Percentiles rank a stretch among this genome's conserved stretches.
These are phyloP conservation scores for Eruca vesicaria DNA, from an alignment of 441 rosid genomes.

Conservation along the genomic window DNA sequence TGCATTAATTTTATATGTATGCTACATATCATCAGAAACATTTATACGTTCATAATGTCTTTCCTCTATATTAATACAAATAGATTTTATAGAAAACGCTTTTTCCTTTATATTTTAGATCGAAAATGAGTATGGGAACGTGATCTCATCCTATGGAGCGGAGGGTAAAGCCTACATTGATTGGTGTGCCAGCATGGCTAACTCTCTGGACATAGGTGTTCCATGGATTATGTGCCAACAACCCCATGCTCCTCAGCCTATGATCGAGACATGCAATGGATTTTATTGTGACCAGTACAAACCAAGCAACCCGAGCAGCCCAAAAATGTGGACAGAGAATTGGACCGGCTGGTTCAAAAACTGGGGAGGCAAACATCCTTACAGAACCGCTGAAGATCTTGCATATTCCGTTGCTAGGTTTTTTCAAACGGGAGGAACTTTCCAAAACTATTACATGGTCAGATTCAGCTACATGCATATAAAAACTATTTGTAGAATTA, in stretches of 20 bases:
- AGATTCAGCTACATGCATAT: neutral
- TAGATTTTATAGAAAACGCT: too few relatives aligned
- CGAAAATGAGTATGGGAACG: slow-evolving; percentile 52
- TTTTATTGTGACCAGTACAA: slow-evolving; percentile 43
- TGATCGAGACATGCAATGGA: slow-evolving; percentile 51
- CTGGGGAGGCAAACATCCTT: slow-evolving; percentile 55
- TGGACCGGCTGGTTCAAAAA: slow-evolving; percentile 61
- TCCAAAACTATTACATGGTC: slow-evolving; percentile 41
- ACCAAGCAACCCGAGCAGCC: slow-evolving; percentile 40
- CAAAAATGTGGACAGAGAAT: slow-evolving; percentile 54
- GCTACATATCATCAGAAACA: neutral
- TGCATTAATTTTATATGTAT: neutral
- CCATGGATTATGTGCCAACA: slow-evolving; percentile 66
- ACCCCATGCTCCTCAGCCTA: slow-evolving; percentile 41
- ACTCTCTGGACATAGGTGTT: slow-evolving; percentile 43
- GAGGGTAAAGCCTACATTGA: slow-evolving; percentile 40
- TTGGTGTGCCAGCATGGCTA: slow-evolving; percentile 55
- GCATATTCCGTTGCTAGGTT: slow-evolving; percentile 48
- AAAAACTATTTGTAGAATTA: neutral
- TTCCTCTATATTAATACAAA: neutral
- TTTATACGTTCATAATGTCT: neutral
- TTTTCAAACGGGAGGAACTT: slow-evolving; percentile 40
- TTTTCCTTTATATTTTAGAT: slow-evolving; percentile 42
- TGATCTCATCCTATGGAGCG: slow-evolving; percentile 40
- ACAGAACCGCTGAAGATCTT: slow-evolving; percentile 53